Base-by-base conservation (phyloP, 2,329 filamentous ascomycete genomes). In the Clonostachys chloroleuca region DNA sequence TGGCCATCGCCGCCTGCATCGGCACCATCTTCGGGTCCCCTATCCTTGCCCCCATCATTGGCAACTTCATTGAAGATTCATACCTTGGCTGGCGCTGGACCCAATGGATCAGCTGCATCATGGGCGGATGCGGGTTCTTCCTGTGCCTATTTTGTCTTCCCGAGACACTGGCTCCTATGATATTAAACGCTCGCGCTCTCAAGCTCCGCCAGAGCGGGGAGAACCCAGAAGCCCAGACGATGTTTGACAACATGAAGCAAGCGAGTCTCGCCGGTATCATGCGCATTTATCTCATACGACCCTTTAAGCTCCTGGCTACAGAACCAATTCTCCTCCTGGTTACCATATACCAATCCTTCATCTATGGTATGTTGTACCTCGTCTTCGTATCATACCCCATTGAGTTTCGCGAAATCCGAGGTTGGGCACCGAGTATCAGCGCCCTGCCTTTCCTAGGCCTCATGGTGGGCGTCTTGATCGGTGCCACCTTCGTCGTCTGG, bases 281-380 rank as follows among this genome's bases (percentile, higher is more conserved):
- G 24, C 24, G 24, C 24, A 30, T 30, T 10, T 30, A 30, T 30
- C 24, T 30, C 24, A 2, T 30, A 30, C 24, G 24, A 8, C 24
- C 24, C 24, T 30, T 30, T 30, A 10, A 10, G 24, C 24, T 30
- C 24, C 24, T 30, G 24, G 24, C 24, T 30, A 59, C 61, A 24
- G 82, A 86, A 53, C 81, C 81, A 2, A 85, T 86, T 51, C 78
- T 85, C 17, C 57, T 83, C 14, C 63, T 84, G 3, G 63, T 80
- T 8, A 77, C 72, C 5, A 64, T 84, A 12, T 84, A 84, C 64
- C 74, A 80, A 67, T 74, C 78, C 48, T 78, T 72, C 45, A 57
- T 73, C 45, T 74, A 72, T 53, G 68, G 68, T 12, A 75, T 71
- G 1, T 55, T 77, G 1, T 78, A 75, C 58, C 68, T 76, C 62